Conservation (phyloP, 2,329 filamentous ascomycete species). For the Monosporascus sp. region DNA sequence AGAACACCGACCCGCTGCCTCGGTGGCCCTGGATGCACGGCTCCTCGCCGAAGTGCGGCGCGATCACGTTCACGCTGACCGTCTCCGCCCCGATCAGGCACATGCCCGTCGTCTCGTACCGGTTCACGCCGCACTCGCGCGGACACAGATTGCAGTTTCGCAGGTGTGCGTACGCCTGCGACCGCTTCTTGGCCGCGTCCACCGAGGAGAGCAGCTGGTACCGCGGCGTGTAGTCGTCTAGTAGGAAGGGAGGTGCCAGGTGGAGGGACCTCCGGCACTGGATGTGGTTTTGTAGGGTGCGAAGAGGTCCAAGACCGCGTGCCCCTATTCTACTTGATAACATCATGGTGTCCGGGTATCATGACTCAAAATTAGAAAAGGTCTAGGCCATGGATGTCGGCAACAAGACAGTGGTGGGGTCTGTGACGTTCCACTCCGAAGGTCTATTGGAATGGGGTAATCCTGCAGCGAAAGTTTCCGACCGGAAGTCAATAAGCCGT, state of each 20-base stretch:
- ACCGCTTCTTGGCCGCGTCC: slow-evolving; percentile 69
- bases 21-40: slow-evolving; percentile 79
- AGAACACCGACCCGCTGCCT: slow-evolving; percentile 77
- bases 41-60: slow-evolving; percentile 40
- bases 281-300: background rate
- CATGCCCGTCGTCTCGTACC: slow-evolving; percentile 72
- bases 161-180: slow-evolving; percentile 68
- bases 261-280: slow-evolving; percentile 33
- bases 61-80: slow-evolving; percentile 37
- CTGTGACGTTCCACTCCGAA: no score
- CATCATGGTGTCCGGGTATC: slow-evolving; percentile 12
- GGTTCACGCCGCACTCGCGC: slow-evolving; percentile 70
- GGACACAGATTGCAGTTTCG: slow-evolving; percentile 79
- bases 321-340: slow-evolving; percentile 14
- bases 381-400: background rate
- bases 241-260: slow-evolving; percentile 61
- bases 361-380: slow-evolving; percentile 3
- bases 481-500: no score
- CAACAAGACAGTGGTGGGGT: background rate
- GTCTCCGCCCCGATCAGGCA: slow-evolving; percentile 68
- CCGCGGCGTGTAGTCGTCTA: slow-evolving; percentile 69
- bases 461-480: no score
- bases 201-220: slow-evolving; percentile 64
- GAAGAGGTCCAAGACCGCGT: slow-evolving; percentile 1
- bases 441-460: no score